These are phyloP conservation scores for Syzygium aromaticum DNA, from an alignment of 345 rosid species.

Conservation along the genomic window DNA sequence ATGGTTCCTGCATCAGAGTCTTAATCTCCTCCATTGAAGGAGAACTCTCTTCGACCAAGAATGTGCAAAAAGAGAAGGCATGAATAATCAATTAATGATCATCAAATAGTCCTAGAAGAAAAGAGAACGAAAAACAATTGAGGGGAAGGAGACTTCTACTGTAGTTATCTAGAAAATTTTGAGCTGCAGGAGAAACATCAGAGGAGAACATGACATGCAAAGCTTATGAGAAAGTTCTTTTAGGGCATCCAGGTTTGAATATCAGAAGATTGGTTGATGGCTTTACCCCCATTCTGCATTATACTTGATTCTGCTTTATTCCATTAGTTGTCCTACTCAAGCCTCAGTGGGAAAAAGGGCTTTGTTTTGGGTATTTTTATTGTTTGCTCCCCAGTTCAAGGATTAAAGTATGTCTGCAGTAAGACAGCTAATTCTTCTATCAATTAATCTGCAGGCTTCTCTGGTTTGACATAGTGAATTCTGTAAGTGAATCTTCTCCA, in stretches of 20 bases:
- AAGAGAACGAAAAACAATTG: not conserved
- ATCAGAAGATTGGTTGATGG: not conserved
- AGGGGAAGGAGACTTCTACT: not conserved
- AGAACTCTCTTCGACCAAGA: not conserved
- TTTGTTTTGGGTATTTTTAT: not conserved
- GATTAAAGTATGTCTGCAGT: not conserved
- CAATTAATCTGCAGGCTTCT: not conserved
- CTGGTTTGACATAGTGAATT: not conserved
- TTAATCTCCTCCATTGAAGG: not conserved
- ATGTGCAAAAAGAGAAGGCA: not conserved
- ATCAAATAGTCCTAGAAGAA: not conserved
- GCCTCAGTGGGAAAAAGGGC: not conserved
- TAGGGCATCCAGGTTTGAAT: not conserved
- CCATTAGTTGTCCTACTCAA: not conserved
- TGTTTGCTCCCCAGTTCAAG: not conserved
- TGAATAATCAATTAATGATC: not conserved
- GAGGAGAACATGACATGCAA: not conserved
- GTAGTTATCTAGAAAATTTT: not conserved
- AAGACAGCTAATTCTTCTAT: not conserved
- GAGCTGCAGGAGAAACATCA: not conserved
- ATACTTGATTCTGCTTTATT: not conserved
- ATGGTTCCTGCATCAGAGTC: not conserved
- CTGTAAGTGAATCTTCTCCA: not conserved
- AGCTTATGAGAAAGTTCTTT: not conserved
- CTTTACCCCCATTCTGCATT: not conserved